phyloP scores from a whole-genome alignment of 1,284 basidiomycete genomes.

The Cystobasidium pallidum region DNA sequence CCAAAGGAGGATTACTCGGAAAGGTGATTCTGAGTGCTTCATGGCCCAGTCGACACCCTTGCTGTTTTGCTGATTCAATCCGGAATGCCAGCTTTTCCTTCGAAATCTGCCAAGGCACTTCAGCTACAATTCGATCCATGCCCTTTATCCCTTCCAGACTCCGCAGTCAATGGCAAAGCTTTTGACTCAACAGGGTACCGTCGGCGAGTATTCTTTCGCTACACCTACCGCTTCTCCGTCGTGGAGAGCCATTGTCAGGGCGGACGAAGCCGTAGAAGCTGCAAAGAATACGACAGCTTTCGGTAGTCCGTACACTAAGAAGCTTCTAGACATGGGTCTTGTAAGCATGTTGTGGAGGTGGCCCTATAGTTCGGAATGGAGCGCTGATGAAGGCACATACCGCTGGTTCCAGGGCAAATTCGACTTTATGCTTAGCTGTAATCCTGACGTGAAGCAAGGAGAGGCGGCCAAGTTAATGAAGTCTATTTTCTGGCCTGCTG shows the following conservation, averaged over 20 bases:
- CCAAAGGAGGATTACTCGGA: slow-evolving; percentile 58
- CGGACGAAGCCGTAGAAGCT: slow-evolving; percentile 24
- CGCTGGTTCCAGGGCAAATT: neutral
- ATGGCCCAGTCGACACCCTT: too few relatives aligned
- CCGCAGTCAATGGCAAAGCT: slow-evolving; percentile 59
- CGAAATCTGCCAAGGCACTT: slow-evolving; percentile 72
- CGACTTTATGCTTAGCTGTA: slow-evolving; percentile 42
- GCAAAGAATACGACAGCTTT: slow-evolving; percentile 29
- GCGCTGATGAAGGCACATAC: neutral
- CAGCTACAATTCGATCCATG: slow-evolving; percentile 71
- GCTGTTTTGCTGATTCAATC: neutral
- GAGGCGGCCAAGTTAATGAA: slow-evolving; percentile 38
- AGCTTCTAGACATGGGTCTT: slow-evolving; percentile 23
- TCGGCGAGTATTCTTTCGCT: slow-evolving; percentile 45
- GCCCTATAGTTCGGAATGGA: neutral
- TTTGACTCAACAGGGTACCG: slow-evolving; percentile 60
- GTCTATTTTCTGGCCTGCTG: slow-evolving; percentile 27
- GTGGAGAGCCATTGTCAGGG: slow-evolving; percentile 20
- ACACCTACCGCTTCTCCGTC: slow-evolving; percentile 26
- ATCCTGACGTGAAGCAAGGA: slow-evolving; percentile 22
- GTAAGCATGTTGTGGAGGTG: neutral
- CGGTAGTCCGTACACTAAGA: slow-evolving; percentile 32
- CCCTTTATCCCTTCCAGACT: slow-evolving; percentile 83
- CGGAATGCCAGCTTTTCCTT: slow-evolving; percentile 62
- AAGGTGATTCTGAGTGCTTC: too few relatives aligned